Base-by-base conservation (phyloP, 495 filamentous ascomycete species). In the Daldinia decipiens region DNA sequence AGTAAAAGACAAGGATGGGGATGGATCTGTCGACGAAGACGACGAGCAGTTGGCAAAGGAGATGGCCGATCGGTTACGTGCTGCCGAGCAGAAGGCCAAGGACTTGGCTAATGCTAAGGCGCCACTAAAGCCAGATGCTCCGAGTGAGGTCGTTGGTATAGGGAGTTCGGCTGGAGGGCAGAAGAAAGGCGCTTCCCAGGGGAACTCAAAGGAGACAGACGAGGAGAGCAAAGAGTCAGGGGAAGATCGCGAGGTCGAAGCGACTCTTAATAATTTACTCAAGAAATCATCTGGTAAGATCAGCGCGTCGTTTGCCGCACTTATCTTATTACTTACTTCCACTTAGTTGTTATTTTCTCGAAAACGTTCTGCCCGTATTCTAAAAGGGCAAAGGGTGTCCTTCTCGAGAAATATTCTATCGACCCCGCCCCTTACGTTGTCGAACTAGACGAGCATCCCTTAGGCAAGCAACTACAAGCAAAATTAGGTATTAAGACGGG, bases 331-430 rank as follows among this genome's bases (percentile, higher is more conserved):
- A 29, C 66, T 73, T 50, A 73, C 51, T 74, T 73, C 54, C 13
- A 17, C n/a, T 51, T 74, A 94, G 92, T 98, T 55, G 92, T 98
- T 74, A 92, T 99, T 58, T 98, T 98, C 83, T 97, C 93, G 60
- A 98, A 98, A 79, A 88, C 91, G 1, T 97, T 93, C 80, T 99
- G 95, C 79, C 93, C 91, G 0, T 89, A 87, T 82, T 97, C 94
- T 50, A 87, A 85, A 66, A 87, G 85, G 69, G 95, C 95, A 13
- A 99, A 99, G 79, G 79, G 79, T 8, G 88, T 98, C 65, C 87
- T 98, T 29, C 84, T 97, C 27, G 87, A 92, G 4, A 87, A 89
- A 68, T 98, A 98, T 81, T 82, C 83, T 32, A 97, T 98, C 75
- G 84, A 88, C 2, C 95, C 95, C 0, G 76, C 86, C 47, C 95